These are phyloP conservation scores for Penicillium sp. DNA, from an alignment of 2,329 filamentous ascomycete genomes.

Conservation along the genomic window DNA sequence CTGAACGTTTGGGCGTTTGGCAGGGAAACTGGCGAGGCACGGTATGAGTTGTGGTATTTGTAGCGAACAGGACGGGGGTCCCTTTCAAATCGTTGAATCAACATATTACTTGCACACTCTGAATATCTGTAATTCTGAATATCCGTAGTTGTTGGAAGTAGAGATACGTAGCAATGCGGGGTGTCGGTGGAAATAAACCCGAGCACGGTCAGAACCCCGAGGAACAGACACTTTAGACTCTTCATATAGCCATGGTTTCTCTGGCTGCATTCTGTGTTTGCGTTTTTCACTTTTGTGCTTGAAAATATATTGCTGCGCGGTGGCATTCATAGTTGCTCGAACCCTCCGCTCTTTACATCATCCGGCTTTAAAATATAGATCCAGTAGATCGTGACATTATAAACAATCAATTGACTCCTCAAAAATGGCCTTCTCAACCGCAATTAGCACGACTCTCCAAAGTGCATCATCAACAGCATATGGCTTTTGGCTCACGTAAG, in stretches of 20 bases:
- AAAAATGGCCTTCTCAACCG: conserved; percentile 13
- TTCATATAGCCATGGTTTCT: neutral
- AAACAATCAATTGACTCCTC: neutral
- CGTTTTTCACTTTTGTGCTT: too few species aligned
- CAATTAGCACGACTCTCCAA: conserved; percentile 6
- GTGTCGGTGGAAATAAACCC: conserved; percentile 3
- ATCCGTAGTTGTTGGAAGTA: too few species aligned
- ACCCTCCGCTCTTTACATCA: too few species aligned
- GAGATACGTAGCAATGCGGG: neutral
- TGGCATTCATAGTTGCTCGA: too few species aligned
- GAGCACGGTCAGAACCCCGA: conserved; percentile 6
- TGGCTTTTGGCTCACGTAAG: conserved; percentile 15
- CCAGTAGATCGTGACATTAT: too few species aligned
- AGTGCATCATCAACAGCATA: conserved; percentile 7
- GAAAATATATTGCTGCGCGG: too few species aligned
- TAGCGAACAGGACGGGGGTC: neutral
- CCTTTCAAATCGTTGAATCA: neutral
- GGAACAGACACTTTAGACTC: neutral
- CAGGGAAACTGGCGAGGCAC: neutral
- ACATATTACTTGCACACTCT: neutral
- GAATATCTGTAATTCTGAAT: neutral
- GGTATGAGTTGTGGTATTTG: neutral
- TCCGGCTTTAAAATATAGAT: too few species aligned
- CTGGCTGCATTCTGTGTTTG: too few species aligned
- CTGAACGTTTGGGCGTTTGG: neutral